Evolutionary conservation across 2,329 filamentous ascomycete genomes (phyloP).

Genomic region (Paraconiothyrium brasiliense): DNA sequence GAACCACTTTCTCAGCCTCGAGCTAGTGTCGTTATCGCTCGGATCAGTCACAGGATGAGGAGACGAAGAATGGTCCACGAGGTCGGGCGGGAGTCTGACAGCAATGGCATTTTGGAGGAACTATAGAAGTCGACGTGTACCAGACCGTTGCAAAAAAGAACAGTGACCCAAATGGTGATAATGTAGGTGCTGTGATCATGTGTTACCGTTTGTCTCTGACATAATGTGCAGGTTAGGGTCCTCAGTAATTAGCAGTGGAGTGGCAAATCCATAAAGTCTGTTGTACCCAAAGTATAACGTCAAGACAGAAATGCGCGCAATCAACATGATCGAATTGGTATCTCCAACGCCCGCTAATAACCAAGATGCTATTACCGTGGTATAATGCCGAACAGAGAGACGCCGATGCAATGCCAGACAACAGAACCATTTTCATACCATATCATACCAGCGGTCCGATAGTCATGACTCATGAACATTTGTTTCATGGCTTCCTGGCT

Average conservation of each 20-base stretch:
- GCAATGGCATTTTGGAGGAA: too few species aligned
- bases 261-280: too few species aligned
- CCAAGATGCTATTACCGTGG: slow-evolving; percentile 10
- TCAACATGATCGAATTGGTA: slow-evolving; percentile 14
- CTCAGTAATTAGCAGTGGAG: too few species aligned
- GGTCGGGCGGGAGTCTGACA: too few species aligned
- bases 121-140: too few species aligned
- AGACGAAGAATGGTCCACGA: too few species aligned
- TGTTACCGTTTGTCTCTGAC: too few species aligned
- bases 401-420: slow-evolving; percentile 20
- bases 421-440: slow-evolving; percentile 6
- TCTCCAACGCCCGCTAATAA: slow-evolving; percentile 18
- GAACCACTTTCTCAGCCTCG: not conserved
- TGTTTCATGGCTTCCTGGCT: not conserved
- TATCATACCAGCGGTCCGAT: slow-evolving; percentile 4
- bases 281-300: not conserved
- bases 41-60: not conserved
- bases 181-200: too few species aligned
- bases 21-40: not conserved
- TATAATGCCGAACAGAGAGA: slow-evolving; percentile 16
- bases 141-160: too few species aligned
- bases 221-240: too few species aligned
- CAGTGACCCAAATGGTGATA: too few species aligned
- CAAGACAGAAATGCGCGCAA: slow-evolving; percentile 2
- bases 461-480: slow-evolving; percentile 5